Base-by-base conservation (phyloP, 306 rosid genomes). In the Glycine soja region DNA sequence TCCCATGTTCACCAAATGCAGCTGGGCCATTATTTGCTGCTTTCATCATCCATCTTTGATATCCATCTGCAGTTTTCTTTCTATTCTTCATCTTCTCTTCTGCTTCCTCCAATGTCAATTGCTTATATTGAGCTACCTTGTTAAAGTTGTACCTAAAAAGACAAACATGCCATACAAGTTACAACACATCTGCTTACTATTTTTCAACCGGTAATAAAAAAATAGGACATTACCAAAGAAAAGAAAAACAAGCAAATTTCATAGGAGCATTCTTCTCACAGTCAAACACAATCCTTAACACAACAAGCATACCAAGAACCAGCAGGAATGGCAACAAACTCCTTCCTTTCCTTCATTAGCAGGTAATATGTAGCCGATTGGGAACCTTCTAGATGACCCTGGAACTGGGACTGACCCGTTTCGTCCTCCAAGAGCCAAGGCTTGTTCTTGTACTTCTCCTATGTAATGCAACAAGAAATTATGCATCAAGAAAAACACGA, bases 41-140 rank as follows among this genome's bases (percentile, higher is more conserved):
- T 88, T 95, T 95, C 99, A 95, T 95, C 98, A 95, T 95, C 99
- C 99, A 95, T 78, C 98, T 90, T 86, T 95, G 90, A 87, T 95
- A 95, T 58, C 99, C 99, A 88, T 95, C 99, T 53, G 97, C 98
- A 65, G 98, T 95, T 85, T 93, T 95, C 89, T 91, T 95, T 84
- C 97, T 85, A 82, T 91, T 95, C 80, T 83, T 91, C 95, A 95
- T 95, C 80, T 95, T 95, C 90, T 95, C 99, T 82, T 95, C 99
- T 8, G 99, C 99, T 91, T 95, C 99, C 86, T 92, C 97, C 86
- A 94, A 85, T 8, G 98, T 94, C 84, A 92, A 88, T 76, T 94
- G 98, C 82, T 91, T 95, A 82, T 95, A 95, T 75, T 95, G 99
- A 10, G 96, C 94, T 76, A 95, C 94, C 90, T 95, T 95, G 84